A percentile compares a stretch with the other conserved stretches of the same genome.
phyloP scores from a whole-genome alignment of 2,329 filamentous ascomycete species.

The Pseudocercospora fuligena region DNA sequence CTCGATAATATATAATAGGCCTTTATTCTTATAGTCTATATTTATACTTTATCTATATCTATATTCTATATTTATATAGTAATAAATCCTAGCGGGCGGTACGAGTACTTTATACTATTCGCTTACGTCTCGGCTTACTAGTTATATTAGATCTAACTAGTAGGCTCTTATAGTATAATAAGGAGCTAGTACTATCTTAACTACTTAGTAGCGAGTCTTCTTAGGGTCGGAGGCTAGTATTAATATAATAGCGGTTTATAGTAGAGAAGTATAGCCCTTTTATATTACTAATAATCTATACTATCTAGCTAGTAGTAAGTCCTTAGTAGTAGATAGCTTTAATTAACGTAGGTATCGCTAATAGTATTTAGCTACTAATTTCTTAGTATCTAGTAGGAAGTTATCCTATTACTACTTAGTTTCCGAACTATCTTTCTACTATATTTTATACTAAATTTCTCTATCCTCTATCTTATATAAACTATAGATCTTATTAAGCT shows the following conservation, averaged over 20 bases:
- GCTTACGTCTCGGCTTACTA: background rate
- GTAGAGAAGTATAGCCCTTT: conserved; percentile 2
- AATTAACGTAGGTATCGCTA: background rate
- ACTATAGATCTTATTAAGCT: too few species aligned
- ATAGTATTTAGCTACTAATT: background rate
- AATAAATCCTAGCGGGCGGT: background rate
- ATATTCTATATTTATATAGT: background rate
- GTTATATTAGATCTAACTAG: background rate
- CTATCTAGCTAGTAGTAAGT: background rate
- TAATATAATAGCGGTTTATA: background rate
- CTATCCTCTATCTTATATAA: too few species aligned
- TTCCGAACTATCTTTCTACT: background rate
- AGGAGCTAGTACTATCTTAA: background rate
- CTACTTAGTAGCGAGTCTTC: background rate
- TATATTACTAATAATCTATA: conserved; percentile 1
- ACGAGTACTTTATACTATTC: background rate
- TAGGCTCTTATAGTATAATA: background rate
- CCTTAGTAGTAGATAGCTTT: background rate
- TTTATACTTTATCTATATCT: background rate
- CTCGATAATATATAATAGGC: background rate
- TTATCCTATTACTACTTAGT: background rate
- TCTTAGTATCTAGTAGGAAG: background rate
- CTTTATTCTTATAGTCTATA: background rate
- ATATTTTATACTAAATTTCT: too few species aligned
- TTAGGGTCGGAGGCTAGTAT: background rate